Conservation (phyloP, 441 rosid genomes). For the Heliophila coronopifolia region DNA sequence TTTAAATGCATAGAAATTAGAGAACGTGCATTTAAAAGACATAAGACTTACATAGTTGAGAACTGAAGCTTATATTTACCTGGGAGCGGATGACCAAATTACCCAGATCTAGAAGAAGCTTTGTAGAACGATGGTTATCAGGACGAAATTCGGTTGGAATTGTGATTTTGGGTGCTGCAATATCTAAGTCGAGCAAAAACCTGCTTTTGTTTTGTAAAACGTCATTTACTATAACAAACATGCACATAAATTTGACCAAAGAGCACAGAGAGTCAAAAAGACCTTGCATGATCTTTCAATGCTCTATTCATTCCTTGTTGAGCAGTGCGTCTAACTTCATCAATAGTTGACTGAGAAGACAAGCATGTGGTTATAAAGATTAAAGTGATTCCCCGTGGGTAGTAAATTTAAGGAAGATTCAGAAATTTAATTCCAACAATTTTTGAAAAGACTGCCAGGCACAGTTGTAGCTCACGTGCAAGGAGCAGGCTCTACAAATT, state of each 20-base stretch:
- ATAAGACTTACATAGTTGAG: slow-evolving; percentile 6
- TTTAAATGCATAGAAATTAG: slow-evolving; percentile 16
- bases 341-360: slow-evolving; percentile 76
- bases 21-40: slow-evolving; percentile 7
- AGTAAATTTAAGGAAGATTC: slow-evolving; percentile 13
- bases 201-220: slow-evolving; percentile 40
- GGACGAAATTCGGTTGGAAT: slow-evolving; percentile 91
- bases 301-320: slow-evolving; percentile 92
- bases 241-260: slow-evolving; percentile 12
- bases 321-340: slow-evolving; percentile 95
- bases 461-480: not conserved
- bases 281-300: slow-evolving; percentile 92
- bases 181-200: slow-evolving; percentile 93
- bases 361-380: slow-evolving; percentile 20
- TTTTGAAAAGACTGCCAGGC: slow-evolving; percentile 8
- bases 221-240: slow-evolving; percentile 16
- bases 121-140: slow-evolving; percentile 61
- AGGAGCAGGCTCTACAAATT: slow-evolving; percentile 17
- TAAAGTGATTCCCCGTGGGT: slow-evolving; percentile 2
- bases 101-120: slow-evolving; percentile 95
- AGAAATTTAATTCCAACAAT: slow-evolving; percentile 2
- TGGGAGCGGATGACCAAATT: slow-evolving; percentile 80
- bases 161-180: slow-evolving; percentile 97
- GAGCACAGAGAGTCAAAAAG: slow-evolving; percentile 16
- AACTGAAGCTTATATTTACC: slow-evolving; percentile 40